phyloP scores from a whole-genome alignment of 306 rosid species.

The Arachis hypogaea region DNA sequence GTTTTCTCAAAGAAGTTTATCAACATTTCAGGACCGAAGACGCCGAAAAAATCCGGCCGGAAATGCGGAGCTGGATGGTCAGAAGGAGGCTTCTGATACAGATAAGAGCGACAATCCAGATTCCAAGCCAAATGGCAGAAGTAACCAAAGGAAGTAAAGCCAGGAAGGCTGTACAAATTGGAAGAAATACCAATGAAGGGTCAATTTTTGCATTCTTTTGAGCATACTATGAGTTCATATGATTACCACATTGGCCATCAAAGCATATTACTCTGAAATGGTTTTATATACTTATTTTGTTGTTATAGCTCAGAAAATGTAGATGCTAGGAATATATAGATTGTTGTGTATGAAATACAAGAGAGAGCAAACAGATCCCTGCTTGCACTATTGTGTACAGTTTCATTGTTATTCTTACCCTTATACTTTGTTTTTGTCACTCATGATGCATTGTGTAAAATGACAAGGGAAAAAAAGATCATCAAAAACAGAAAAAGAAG shows the following conservation, averaged over 20 bases:
- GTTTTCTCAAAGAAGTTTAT: constrained; percentile 26
- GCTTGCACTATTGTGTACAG: constrained; percentile 55
- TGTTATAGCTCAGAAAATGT: constrained; percentile 44
- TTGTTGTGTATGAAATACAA: constrained; percentile 46
- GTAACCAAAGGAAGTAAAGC: constrained; percentile 50
- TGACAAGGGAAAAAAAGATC: constrained; percentile 15
- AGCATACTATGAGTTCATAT: constrained; percentile 42
- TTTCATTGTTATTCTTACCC: constrained; percentile 38
- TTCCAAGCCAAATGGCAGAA: constrained; percentile 48
- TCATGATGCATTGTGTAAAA: constrained; percentile 37
- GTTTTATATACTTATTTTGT: constrained; percentile 40
- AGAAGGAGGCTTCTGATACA: constrained; percentile 54
- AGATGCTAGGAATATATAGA: constrained; percentile 52
- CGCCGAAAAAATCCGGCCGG: constrained; percentile 60
- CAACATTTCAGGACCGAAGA: constrained; percentile 67
- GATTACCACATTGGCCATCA: constrained; percentile 45
- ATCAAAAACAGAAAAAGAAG: constrained; percentile 34
- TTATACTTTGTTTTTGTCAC: constrained; percentile 36
- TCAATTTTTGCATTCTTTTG: constrained; percentile 51
- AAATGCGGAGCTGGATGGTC: constrained; percentile 43
- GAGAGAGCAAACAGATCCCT: constrained; percentile 43
- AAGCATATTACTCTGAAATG: constrained; percentile 40
- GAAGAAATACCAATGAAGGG: constrained; percentile 32
- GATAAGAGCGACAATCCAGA: constrained; percentile 60
- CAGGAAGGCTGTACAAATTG: constrained; percentile 35